Percentiles rank a stretch among this genome's conserved stretches.
Evolutionary conservation across 768 basidiomycete species (phyloP).

Genomic region (Russula foetens): DNA sequence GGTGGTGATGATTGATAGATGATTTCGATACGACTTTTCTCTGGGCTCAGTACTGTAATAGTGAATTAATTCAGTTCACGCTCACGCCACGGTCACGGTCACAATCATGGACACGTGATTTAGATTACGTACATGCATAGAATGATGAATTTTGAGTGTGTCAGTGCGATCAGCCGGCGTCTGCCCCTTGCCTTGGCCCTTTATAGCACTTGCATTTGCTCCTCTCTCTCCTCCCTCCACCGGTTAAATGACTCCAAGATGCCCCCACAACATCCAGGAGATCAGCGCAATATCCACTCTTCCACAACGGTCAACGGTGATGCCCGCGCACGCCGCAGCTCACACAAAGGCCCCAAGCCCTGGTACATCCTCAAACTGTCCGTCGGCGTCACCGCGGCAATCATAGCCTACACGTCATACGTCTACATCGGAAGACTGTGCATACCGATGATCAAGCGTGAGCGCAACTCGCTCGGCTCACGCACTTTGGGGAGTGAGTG

Average conservation of each 20-base stretch:
- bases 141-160: no score
- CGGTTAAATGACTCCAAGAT: background rate
- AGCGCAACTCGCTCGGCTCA: slow-evolving; percentile 37
- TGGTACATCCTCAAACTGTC: slow-evolving; percentile 69
- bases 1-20: background rate
- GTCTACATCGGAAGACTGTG: slow-evolving; percentile 72
- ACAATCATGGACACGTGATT: background rate
- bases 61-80: background rate
- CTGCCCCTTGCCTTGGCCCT: no score
- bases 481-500: slow-evolving; percentile 60
- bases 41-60: background rate
- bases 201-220: no score
- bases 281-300: background rate
- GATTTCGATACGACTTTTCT: no score
- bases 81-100: no score
- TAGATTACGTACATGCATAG: background rate
- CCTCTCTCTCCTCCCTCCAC: no score
- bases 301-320: background rate
- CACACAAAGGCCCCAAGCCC: slow-evolving; percentile 43
- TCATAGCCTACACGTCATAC: slow-evolving; percentile 64
- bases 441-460: slow-evolving; percentile 54
- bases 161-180: no score
- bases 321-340: background rate
- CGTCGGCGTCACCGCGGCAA: slow-evolving; percentile 46
- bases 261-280: background rate